Base-by-base conservation (phyloP, 495 filamentous ascomycete species). In the Amniculicola lignicola region DNA sequence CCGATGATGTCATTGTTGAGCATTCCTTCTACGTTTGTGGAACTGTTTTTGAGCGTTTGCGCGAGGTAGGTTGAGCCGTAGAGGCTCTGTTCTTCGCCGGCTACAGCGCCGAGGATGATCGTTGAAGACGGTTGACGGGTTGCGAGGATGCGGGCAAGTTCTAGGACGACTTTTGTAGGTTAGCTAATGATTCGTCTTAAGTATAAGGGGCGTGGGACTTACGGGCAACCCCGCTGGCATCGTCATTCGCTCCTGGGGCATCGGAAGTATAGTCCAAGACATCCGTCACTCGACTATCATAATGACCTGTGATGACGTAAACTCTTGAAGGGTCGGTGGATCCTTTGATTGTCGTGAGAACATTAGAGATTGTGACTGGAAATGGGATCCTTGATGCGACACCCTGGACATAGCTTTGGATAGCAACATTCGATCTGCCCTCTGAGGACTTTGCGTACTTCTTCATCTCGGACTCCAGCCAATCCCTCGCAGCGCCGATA, bases 1-100 rank as follows among this genome's bases (percentile, higher is more conserved):
- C 77, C 77, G 12, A 79, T 70, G 57, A 78, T 79, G 68, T 80
- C 77, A 66, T 75, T 75, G 41, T 71, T 80, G 44, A 75, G 73
- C 70, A 76, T 78, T 6, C 68, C 77, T 65, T 76, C 74, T 2
- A 80, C 77, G 60, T 78, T 72, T 36, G 61, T 58, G 39, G 55
- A 68, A 10, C 69, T 67, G 54, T 76, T 76, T 21, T 69, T 71
- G 38, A 75, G 72, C 2, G 70, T 72, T 63, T 75, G 70, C 11
- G 78, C 78, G 4, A 79, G 57, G 61, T 73, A 73, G 27, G 60
- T 51, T 10, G 73, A 69, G 2, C 78, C 78, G 45, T 75, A 79
- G 0, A 79, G 66, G 22, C 64, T 68, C 60, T 81, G 78, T 44
- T 81, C 78, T 66, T 81, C 78, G 4, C 74, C 78, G 1, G 78